Base-by-base conservation (phyloP, 768 basidiomycete genomes). In the Amanita thiersii region DNA sequence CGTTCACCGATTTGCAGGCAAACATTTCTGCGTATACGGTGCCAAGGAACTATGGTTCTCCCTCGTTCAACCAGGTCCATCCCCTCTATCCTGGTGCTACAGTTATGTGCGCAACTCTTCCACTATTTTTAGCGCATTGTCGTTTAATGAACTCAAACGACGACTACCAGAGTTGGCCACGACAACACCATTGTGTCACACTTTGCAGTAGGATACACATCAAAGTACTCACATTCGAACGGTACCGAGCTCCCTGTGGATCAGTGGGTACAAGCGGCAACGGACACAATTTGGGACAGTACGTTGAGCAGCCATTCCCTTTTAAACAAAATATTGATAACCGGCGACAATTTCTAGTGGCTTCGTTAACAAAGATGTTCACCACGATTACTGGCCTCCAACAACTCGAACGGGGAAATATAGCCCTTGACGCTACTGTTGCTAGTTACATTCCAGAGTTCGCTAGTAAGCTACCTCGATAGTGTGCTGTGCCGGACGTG, bases 361-460 rank as follows among this genome's bases (percentile, higher is more conserved):
- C 57, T 2, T 58, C 57, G n/a, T 44, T 58, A 32, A 56, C 57
- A 24, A 58, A 58, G 39, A 40, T 58, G 50, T 56, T 58, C 37
- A 56, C 55, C 3, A 50, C 55, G 21, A 54, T 58, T 21, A 47
- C 49, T 1, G 52, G 51, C 4, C 38, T 58, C 43, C 55, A 58
- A 26, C 57, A 58, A 41, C 43, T 58, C 24, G 57, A 58, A 9
- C 39, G 43, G 17, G 50, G 53, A 1, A 47, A 29, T 17, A 47
- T 58, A 25, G 37, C 28, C 3, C 37, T 56, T 29, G 45, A 55
- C 21, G 47, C 43, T 4, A 51, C 46, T 7, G 57, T 58, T 15
- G 51, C 51, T 3, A 45, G 34, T 3, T 53, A 56, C 26, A 40
- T 58, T 19, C 55, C 57, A 18, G 55, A 52, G 8, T 58, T 58